phyloP scores from a whole-genome alignment of 208 protist species.

The Crithidia acanthocephali region DNA sequence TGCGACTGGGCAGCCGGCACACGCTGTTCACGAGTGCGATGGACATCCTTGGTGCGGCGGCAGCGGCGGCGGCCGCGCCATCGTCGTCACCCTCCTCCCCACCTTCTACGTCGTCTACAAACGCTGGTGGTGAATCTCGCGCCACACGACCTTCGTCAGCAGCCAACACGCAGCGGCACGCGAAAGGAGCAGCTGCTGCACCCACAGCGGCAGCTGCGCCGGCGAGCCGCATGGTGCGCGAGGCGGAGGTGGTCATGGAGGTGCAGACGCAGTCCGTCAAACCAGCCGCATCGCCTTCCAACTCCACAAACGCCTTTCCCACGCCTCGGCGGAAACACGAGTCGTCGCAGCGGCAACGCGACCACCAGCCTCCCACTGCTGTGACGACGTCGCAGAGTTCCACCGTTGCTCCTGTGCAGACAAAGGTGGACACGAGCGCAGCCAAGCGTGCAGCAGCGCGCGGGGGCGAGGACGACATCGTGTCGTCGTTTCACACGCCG shows the following conservation, averaged over 20 bases:
- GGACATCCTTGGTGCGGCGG: conserved; percentile 46
- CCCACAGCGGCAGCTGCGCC: neutral
- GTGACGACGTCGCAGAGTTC: neutral
- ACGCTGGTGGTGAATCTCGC: neutral
- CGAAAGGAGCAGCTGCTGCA: conserved; percentile 3
- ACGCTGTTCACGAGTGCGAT: conserved; percentile 80
- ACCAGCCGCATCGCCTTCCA: neutral
- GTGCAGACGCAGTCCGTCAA: conserved; percentile 11
- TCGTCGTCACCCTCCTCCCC: too few relatives aligned
- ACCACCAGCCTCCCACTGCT: neutral
- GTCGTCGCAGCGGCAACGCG: neutral
- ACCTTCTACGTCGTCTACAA: neutral
- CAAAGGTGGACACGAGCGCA: neutral
- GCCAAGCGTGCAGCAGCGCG: neutral
- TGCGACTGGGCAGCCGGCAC: conserved; percentile 86
- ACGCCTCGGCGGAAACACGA: neutral
- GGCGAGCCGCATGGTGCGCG: neutral
- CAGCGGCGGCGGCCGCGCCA: conserved; percentile 13
- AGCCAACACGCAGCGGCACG: neutral
- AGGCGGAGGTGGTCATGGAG: conserved; percentile 23
- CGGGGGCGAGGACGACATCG: neutral
- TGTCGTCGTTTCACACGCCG: neutral
- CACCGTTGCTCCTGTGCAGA: neutral
- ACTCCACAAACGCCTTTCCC: neutral
- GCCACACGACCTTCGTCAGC: too few relatives aligned